Conservation (phyloP, 352 stramenopile genomes). For the Thalassiosira mediterranea region DNA sequence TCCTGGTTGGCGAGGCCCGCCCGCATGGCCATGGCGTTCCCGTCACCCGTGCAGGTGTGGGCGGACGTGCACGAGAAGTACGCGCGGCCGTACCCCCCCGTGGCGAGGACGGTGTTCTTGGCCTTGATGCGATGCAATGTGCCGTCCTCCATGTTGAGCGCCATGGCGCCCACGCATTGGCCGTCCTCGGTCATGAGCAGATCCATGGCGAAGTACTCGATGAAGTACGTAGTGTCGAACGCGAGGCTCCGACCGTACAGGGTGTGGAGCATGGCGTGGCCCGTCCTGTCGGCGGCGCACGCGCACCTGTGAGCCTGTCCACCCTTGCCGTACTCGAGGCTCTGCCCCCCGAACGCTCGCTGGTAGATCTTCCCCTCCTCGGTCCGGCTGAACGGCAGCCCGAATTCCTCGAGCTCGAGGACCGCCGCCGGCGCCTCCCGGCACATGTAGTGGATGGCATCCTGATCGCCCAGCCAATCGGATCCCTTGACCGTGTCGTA, state of each 20-base stretch:
- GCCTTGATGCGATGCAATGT: slow-evolving; percentile 94
- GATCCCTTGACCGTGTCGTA: slow-evolving; percentile 98
- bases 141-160: slow-evolving; percentile 97
- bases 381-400: slow-evolving; percentile 94
- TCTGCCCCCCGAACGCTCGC: slow-evolving; percentile 95
- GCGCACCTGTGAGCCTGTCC: slow-evolving; percentile 92
- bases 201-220: slow-evolving; percentile 97
- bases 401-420: slow-evolving; percentile 94
- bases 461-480: slow-evolving; percentile 97
- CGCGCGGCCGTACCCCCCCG: slow-evolving; percentile 92
- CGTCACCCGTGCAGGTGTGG: slow-evolving; percentile 96
- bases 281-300: slow-evolving; percentile 93
- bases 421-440: slow-evolving; percentile 89
- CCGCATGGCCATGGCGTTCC: slow-evolving; percentile 94
- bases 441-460: slow-evolving; percentile 99
- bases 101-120: slow-evolving; percentile 95
- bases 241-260: slow-evolving; percentile 94
- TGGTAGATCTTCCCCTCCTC: slow-evolving; percentile 97
- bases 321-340: slow-evolving; percentile 94
- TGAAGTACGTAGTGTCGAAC: slow-evolving; percentile 97
- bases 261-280: slow-evolving; percentile 97
- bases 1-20: slow-evolving; percentile 93
- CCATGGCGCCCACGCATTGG: slow-evolving; percentile 92
- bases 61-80: slow-evolving; percentile 97
- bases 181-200: slow-evolving; percentile 92